Evolutionary conservation across 345 rosid genomes (phyloP).

Genomic region (Aethionema arabicum): DNA sequence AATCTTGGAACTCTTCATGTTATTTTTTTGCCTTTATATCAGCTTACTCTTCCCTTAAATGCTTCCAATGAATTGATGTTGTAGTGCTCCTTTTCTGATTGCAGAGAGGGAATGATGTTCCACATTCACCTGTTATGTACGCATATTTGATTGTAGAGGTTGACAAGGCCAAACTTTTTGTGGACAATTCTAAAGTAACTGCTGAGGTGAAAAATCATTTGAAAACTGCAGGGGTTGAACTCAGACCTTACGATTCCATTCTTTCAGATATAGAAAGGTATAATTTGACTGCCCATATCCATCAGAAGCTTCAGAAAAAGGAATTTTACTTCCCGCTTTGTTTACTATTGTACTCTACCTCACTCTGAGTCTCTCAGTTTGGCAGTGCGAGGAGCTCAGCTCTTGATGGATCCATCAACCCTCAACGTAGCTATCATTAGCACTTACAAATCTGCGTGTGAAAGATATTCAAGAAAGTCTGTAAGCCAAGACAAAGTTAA

Average conservation of each 20-base stretch:
- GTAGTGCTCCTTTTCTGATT: conserved; percentile 30
- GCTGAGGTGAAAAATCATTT: conserved; percentile 72
- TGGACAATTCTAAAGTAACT: conserved; percentile 69
- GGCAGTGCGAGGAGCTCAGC: conserved; percentile 66
- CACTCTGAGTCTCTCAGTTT: conserved; percentile 46
- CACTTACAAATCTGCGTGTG: conserved; percentile 65
- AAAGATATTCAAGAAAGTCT: conserved; percentile 43
- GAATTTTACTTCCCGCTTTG: not conserved
- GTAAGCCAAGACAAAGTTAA: conserved; percentile 38
- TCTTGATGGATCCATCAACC: conserved; percentile 84
- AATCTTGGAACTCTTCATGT: conserved; percentile 2
- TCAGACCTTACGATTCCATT: conserved; percentile 70
- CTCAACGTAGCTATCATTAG: conserved; percentile 77
- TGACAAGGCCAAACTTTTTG: conserved; percentile 63
- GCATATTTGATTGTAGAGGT: conserved; percentile 78
- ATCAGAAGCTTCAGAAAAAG: conserved; percentile 3
- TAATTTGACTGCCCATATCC: conserved; percentile 4
- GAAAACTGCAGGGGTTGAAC: conserved; percentile 61
- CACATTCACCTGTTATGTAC: conserved; percentile 95
- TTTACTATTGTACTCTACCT: conserved; percentile 18
- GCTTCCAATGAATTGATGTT: conserved; percentile 24
- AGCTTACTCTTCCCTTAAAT: not conserved
- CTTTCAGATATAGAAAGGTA: conserved; percentile 80
- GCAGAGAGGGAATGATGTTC: conserved; percentile 96
- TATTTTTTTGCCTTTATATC: conserved; percentile 3